Conservation (phyloP, 805 yeast genomes). For the Zygoascus ofunaensis region DNA sequence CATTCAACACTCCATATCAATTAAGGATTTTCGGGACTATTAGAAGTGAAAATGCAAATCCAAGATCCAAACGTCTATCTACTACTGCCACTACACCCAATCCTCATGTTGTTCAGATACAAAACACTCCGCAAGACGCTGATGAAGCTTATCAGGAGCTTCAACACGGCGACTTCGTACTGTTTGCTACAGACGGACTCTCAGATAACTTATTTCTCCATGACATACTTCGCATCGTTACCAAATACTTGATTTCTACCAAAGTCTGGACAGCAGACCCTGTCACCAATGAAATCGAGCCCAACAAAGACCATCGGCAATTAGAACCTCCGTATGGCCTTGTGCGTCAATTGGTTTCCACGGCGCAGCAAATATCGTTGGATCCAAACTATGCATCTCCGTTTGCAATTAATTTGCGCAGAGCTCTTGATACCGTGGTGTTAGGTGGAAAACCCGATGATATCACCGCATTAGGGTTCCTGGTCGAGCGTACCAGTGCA, state of each 20-base stretch:
- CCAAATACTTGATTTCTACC: conserved; percentile 39
- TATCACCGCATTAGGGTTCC: conserved; percentile 70
- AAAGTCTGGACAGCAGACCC: conserved; percentile 21
- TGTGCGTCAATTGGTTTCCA: conserved; percentile 49
- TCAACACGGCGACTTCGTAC: conserved; percentile 59
- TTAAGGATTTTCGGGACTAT: conserved; percentile 54
- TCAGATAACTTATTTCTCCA: conserved; percentile 71
- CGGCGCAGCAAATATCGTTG: conserved; percentile 59
- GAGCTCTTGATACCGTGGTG: conserved; percentile 57
- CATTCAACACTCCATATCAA: conserved; percentile 88
- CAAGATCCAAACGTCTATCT: background rate
- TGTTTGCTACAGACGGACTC: conserved; percentile 91
- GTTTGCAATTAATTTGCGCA: conserved; percentile 68
- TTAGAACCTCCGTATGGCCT: conserved; percentile 22
- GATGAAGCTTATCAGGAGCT: conserved; percentile 60
- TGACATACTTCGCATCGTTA: conserved; percentile 62
- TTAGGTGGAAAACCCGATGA: conserved; percentile 96
- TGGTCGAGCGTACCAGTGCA: conserved; percentile 32
- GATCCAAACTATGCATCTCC: conserved; percentile 74
- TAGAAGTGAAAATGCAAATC: conserved; percentile 43
- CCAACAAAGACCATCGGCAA: conserved; percentile 5
- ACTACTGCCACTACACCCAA: too few relatives aligned
- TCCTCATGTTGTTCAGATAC: conserved; percentile 40
- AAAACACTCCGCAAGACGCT: conserved; percentile 60
- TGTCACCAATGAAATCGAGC: background rate